Base-by-base conservation (phyloP, 148 eudicot genomes). In the Rhododendron molle region DNA sequence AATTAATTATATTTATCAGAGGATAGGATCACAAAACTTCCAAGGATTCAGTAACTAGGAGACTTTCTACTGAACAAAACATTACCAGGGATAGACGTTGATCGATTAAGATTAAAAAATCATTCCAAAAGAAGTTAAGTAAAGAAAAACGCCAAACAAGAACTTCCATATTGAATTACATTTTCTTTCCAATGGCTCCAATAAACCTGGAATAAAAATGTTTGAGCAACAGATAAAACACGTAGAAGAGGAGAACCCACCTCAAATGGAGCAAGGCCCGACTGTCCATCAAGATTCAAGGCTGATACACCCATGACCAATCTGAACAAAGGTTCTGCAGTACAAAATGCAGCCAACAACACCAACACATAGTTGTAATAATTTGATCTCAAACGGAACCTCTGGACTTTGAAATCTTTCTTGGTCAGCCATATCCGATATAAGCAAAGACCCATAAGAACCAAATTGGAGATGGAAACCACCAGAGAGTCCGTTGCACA, bases 241-340 rank as follows among this genome's bases (percentile, higher is more conserved):
- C 1, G 84, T 46, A 72, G 15, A 84, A 44, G 65, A 54, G 50
- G 67, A 82, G 58, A 78, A 79, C 89, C 65, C 65, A 96, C 99
- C 98, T 97, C 99, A 84, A 88, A 95, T 46, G 98, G 99, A 67
- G 98, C 94, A 54, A 97, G 88, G 81, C 93, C 92, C 50, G 71
- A 84, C 89, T 93, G 94, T 49, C 95, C 96, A 85, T 95, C 99
- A 81, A 95, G 90, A 88, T 97, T 92, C 50, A 93, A 87, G 47
- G 91, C 92, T 23, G 99, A 97, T 83, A 93, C 88, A 40, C 98
- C 95, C 98, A 95, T 92, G 82, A 95, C 90, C 90, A 97, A 83
- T 90, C 98, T 92, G 87, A 87, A 92, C 88, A 95, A 84, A 79
- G 99, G 96, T 87, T 95, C 98, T 69, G 94, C 99, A 78, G 94